Conservation (phyloP, 2,329 filamentous ascomycete species). For the Lasiodiplodia theobromae region DNA sequence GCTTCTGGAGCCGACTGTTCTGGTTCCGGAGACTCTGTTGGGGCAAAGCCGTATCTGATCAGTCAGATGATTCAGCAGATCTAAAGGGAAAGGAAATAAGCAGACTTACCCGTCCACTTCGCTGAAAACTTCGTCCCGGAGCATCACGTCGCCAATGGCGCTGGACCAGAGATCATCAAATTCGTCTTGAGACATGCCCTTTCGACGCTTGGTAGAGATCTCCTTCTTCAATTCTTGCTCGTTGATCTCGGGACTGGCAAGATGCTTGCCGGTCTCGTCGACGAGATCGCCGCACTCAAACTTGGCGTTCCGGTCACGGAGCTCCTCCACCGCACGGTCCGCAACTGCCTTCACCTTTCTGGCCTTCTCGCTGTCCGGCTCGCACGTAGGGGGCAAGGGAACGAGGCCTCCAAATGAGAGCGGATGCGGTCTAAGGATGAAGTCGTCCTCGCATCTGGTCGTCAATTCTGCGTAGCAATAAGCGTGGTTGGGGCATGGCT, state of each 20-base stretch:
- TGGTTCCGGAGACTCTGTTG: slow-evolving; percentile 74
- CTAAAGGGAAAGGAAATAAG: slow-evolving; percentile 31
- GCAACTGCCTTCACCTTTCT: slow-evolving; percentile 86
- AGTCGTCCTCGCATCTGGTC: slow-evolving; percentile 84
- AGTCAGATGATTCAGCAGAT: slow-evolving; percentile 59
- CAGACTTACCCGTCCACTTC: slow-evolving; percentile 65
- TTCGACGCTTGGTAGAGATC: slow-evolving; percentile 73
- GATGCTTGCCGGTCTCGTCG: slow-evolving; percentile 66
- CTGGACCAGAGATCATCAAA: slow-evolving; percentile 83
- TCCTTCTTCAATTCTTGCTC: slow-evolving; percentile 77
- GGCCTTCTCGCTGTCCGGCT: slow-evolving; percentile 92
- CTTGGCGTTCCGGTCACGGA: slow-evolving; percentile 83
- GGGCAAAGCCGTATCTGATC: slow-evolving; percentile 80
- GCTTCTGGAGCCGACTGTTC: slow-evolving; percentile 80
- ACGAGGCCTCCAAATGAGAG: slow-evolving; percentile 80
- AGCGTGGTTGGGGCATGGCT: slow-evolving; percentile 88
- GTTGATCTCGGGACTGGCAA: slow-evolving; percentile 70
- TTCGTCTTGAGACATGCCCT: slow-evolving; percentile 77
- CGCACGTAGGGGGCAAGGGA: slow-evolving; percentile 88
- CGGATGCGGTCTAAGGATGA: slow-evolving; percentile 83
- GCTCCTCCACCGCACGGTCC: slow-evolving; percentile 83
- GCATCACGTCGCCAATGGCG: slow-evolving; percentile 74
- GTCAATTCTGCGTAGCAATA: slow-evolving; percentile 82
- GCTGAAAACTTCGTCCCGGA: slow-evolving; percentile 66
- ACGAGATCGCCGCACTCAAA: slow-evolving; percentile 85